Percentiles rank a stretch among this genome's conserved stretches.
Evolutionary conservation across 2,329 filamentous ascomycete species (phyloP).

Genomic region (Fusarium redolens): DNA sequence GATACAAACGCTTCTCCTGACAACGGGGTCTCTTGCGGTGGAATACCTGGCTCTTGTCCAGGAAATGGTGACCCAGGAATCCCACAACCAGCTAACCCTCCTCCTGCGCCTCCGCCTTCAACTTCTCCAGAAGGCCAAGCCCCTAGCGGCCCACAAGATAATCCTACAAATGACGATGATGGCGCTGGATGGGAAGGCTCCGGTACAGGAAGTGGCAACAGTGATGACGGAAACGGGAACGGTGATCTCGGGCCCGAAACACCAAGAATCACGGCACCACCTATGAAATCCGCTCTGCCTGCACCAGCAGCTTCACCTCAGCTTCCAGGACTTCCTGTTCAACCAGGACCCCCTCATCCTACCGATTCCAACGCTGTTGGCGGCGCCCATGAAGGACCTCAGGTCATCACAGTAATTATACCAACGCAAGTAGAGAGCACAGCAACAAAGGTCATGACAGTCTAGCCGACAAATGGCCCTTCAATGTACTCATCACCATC

Average conservation of each 20-base stretch:
- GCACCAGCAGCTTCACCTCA: neutral
- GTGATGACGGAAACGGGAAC: neutral
- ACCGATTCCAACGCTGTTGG: neutral
- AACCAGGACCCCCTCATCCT: neutral
- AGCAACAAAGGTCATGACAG: constrained; percentile 32
- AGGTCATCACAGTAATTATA: constrained; percentile 43
- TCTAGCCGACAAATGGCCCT: constrained; percentile 21
- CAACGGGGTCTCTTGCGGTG: neutral
- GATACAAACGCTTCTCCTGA: neutral
- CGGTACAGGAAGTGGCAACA: neutral
- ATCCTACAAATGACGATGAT: neutral
- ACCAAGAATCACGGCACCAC: neutral
- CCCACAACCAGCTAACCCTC: neutral
- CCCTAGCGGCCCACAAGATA: neutral
- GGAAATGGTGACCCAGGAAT: neutral
- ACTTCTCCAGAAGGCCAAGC: neutral
- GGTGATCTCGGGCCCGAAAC: neutral
- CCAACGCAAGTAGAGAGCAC: constrained; percentile 34
- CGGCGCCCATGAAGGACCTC: constrained; percentile 1
- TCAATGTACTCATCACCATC: constrained; percentile 10
- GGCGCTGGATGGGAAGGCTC: neutral
- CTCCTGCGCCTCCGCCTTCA: neutral
- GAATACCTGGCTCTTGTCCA: neutral
- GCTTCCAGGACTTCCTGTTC: neutral
- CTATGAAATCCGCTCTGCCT: neutral